Evolutionary conservation across 768 basidiomycete genomes (phyloP).

Genomic region (Mycena albidolilacea): DNA sequence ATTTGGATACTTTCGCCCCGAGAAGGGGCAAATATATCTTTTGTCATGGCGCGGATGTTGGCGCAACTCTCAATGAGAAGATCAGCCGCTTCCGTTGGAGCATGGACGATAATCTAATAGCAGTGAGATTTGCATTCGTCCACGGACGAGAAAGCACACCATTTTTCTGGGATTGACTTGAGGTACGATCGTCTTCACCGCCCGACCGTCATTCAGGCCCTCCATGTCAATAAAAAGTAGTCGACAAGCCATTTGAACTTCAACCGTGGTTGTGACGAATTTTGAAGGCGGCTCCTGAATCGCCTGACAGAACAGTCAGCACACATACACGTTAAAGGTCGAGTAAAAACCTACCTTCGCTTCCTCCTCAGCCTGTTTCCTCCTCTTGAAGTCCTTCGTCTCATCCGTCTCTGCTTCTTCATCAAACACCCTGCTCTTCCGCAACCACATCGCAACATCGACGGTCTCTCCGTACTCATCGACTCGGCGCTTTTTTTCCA

Average conservation of each 20-base stretch:
- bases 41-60: slow-evolving; percentile 91
- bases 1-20: slow-evolving; percentile 88
- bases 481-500: slow-evolving; percentile 92
- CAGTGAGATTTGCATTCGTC: slow-evolving; percentile 2
- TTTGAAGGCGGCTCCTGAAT: slow-evolving; percentile 93
- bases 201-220: slow-evolving; percentile 95
- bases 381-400: slow-evolving; percentile 76
- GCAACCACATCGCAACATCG: slow-evolving; percentile 96
- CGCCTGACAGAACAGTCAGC: slow-evolving; percentile 54
- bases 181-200: slow-evolving; percentile 96
- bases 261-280: slow-evolving; percentile 81
- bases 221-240: slow-evolving; percentile 96
- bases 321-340: neutral
- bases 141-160: slow-evolving; percentile 59
- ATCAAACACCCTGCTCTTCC: slow-evolving; percentile 92
- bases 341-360: slow-evolving; percentile 69
- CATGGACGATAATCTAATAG: slow-evolving; percentile 89
- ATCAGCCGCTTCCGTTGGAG: slow-evolving; percentile 74
- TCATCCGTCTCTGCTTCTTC: slow-evolving; percentile 92
- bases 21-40: slow-evolving; percentile 88
- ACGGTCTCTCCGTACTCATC: slow-evolving; percentile 97
- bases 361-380: slow-evolving; percentile 83
- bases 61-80: slow-evolving; percentile 86
- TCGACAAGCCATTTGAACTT: slow-evolving; percentile 88
- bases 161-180: slow-evolving; percentile 97